Evolutionary conservation across 2,329 filamentous ascomycete genomes (phyloP).

Genomic region (Colletotrichum acutatum): DNA sequence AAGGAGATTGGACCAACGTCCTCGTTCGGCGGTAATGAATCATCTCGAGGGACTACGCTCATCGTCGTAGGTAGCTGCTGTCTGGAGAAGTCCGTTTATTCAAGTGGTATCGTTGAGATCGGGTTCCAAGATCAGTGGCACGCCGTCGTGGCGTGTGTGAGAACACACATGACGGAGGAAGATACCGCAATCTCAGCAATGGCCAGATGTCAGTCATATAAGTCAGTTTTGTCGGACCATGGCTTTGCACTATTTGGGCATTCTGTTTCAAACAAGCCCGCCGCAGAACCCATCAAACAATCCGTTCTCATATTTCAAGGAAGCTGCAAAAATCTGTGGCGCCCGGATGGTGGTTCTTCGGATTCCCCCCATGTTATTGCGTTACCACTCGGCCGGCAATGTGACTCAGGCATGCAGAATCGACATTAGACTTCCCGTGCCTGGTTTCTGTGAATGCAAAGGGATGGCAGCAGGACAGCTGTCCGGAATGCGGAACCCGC

Average conservation of each 20-base stretch:
- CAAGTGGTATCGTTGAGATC: accelerated
- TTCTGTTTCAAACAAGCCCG: background rate
- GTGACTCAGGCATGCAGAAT: background rate
- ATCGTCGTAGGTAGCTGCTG: conserved; percentile 5
- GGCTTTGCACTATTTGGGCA: background rate
- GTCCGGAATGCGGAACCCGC: background rate
- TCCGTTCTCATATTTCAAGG: background rate
- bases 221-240: background rate
- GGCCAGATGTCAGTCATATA: background rate
- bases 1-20: conserved; percentile 47
- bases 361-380: background rate
- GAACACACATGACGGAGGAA: background rate
- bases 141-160: background rate
- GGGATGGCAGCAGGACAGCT: background rate
- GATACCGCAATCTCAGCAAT: background rate
- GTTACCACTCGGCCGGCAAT: background rate
- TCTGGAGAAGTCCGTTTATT: background rate
- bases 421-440: background rate
- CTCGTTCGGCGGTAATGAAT: conserved; percentile 50
- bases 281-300: background rate
- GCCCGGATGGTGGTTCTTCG: background rate
- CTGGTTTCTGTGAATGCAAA: background rate
- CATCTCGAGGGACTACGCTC: conserved; percentile 28
- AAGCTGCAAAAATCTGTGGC: background rate
- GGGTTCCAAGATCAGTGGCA: accelerated